Evolutionary conservation across 352 stramenopile species (phyloP), one percentile per base, ranked within the genome.

Genomic region (Salisapilia sapeloensis): DNA sequence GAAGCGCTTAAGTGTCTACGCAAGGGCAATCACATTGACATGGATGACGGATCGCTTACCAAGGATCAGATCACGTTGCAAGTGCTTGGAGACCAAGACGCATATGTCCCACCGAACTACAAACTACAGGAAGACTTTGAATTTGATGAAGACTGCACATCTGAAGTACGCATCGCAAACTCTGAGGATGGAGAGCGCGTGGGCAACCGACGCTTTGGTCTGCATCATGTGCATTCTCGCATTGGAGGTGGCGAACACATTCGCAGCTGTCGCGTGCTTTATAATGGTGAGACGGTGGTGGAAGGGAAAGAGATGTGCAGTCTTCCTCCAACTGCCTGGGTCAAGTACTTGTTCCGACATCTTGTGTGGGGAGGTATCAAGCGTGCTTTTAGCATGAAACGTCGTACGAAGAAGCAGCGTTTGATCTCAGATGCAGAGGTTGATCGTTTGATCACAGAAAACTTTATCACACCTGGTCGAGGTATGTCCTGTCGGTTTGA

Each of bases 401-500:
- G 42, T 17, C 47, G 44, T 17, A 64, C 71, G 33, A 72, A 67
- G 40, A 53, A 53, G 22, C 55, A 59, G 20, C 56, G 61, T 1
- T 46, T 80, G 1, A 64, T 84, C 34, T 70, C 64, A 1, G 65
- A 85, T 40, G 50, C 47, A 2, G 70, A 82, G 27, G 60, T 85
- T 12, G 60, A 79, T 43, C 46, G 48, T 5, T 56, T 85, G 5
- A 77, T 85, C 33, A 52, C 40, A 12, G 57, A 75, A 34, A 63
- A 64, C 25, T 78, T 82, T 36, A 39, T 46, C 17, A 59, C 63
- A 5, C 55, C 61, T 4, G 70, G 59, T 11, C 62, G 70, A 17
- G 70, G 59, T n/a, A 78, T 76, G 6, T 81, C 61, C 13, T 85
- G 70, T 38, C 55, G 70, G 33, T 85, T 85, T 38, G 70, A 85